Evolutionary conservation across 2,329 filamentous ascomycete genomes (phyloP).

Genomic region (Pseudogymnoascus sp.): DNA sequence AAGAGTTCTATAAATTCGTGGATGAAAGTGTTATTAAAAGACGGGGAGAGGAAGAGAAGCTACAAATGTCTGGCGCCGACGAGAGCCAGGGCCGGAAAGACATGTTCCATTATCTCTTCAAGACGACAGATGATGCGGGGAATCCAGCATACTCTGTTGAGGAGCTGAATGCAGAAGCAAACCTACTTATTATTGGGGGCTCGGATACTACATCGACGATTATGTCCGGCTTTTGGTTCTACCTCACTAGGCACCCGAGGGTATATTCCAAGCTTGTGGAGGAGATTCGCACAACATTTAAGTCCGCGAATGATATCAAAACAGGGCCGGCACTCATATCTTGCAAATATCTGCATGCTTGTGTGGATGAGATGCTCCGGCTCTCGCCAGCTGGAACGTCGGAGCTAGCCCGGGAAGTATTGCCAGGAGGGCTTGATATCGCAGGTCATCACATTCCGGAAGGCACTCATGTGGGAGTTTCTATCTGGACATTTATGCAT

Average conservation of each 20-base stretch:
- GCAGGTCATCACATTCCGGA: background rate
- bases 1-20: background rate
- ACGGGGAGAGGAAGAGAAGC: background rate
- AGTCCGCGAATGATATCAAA: constrained; percentile 25
- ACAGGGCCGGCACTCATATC: background rate
- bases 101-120: constrained; percentile 3
- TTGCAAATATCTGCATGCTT: constrained; percentile 31
- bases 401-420: background rate
- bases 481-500: background rate
- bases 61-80: background rate
- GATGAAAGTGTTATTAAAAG: background rate
- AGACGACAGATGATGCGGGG: background rate
- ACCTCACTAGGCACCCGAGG: constrained; percentile 25
- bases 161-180: constrained; percentile 17
- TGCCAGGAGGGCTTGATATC: background rate
- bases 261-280: constrained; percentile 21
- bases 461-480: background rate
- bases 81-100: background rate
- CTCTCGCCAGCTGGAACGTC: constrained; percentile 28
- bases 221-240: constrained; percentile 28
- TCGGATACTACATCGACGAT: background rate
- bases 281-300: constrained; percentile 29
- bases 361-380: constrained; percentile 38
- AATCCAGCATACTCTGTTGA: background rate
- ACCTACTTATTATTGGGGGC: constrained; percentile 1